Conservation (phyloP, 768 basidiomycete species). For the Symmetrospora coprosmae region DNA sequence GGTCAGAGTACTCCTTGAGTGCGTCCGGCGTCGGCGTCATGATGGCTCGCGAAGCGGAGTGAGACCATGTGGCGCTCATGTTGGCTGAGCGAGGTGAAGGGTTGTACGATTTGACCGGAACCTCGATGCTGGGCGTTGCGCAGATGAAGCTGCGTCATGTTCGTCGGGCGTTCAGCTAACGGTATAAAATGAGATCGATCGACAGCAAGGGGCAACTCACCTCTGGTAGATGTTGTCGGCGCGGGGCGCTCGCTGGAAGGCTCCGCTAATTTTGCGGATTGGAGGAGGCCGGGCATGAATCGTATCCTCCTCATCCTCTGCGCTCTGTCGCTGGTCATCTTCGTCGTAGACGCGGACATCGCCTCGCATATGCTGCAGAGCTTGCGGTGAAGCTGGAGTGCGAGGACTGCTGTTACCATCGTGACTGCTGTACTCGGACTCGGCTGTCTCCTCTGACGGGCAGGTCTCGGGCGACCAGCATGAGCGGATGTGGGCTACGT, state of each 20-base stretch:
- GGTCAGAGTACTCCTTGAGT: background rate
- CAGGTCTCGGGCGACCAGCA: slow-evolving; percentile 12
- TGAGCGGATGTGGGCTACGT: slow-evolving; percentile 7
- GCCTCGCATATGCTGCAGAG: no score
- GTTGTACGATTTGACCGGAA: background rate
- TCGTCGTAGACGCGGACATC: no score
- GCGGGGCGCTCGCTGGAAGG: slow-evolving; percentile 1
- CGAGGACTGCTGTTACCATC: background rate
- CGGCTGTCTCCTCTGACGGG: background rate
- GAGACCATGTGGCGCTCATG: slow-evolving; percentile 2
- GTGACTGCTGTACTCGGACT: background rate
- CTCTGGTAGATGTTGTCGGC: slow-evolving; percentile 22
- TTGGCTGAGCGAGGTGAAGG: background rate
- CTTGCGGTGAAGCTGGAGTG: background rate
- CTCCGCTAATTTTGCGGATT: background rate
- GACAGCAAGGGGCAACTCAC: background rate
- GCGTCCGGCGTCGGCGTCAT: slow-evolving; percentile 12
- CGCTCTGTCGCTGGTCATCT: no score
- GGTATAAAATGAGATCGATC: no score
- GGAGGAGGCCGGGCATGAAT: background rate
- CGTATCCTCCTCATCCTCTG: background rate
- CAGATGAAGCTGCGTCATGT: slow-evolving; percentile 15
- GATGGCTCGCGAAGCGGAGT: background rate
- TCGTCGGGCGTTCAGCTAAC: no score
- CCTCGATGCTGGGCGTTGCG: slow-evolving; percentile 8